Conservation (phyloP, 2,329 filamentous ascomycete species). For the Aspergillus chevalieri region DNA sequence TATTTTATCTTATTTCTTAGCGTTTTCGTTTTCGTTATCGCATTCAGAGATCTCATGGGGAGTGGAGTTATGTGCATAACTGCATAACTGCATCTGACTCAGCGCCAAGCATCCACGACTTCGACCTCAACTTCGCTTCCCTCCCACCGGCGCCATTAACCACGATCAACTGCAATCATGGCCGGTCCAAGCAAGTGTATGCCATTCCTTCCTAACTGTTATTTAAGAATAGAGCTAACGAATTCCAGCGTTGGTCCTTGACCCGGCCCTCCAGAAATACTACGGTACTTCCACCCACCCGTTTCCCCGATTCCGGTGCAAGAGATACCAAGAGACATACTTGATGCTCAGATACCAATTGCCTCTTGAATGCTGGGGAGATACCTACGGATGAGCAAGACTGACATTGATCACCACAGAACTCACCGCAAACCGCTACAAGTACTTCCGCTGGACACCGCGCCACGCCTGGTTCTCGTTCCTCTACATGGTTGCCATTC, state of each 20-base stretch:
- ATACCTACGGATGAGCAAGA: not conserved
- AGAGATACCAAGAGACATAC: too few species aligned
- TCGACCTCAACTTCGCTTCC: not conserved
- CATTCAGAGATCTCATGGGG: not conserved
- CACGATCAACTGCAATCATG: conserved; percentile 33
- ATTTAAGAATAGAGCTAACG: conserved; percentile 38
- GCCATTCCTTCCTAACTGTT: conserved; percentile 7
- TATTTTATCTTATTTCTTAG: too few species aligned
- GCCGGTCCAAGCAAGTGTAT: conserved; percentile 47
- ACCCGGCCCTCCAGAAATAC: conserved; percentile 45
- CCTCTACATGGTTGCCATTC: conserved; percentile 68
- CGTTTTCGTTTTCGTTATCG: not conserved
- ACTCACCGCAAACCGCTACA: conserved; percentile 77
- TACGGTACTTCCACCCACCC: conserved; percentile 38
- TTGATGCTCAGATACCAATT: too few species aligned
- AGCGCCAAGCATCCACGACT: not conserved
- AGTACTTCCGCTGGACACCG: conserved; percentile 91
- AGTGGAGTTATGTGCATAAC: not conserved
- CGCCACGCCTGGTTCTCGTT: conserved; percentile 75
- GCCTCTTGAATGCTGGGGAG: too few species aligned
- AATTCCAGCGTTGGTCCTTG: conserved; percentile 38
- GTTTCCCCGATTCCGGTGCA: conserved; percentile 6
- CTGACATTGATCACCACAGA: conserved; percentile 51
- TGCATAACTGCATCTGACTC: not conserved
- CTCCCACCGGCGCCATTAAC: not conserved